A percentile compares a stretch with the other conserved stretches of the same genome.
phyloP scores from a whole-genome alignment of 176 grass and related monocot genomes.

The Phoenix roebelenii region DNA sequence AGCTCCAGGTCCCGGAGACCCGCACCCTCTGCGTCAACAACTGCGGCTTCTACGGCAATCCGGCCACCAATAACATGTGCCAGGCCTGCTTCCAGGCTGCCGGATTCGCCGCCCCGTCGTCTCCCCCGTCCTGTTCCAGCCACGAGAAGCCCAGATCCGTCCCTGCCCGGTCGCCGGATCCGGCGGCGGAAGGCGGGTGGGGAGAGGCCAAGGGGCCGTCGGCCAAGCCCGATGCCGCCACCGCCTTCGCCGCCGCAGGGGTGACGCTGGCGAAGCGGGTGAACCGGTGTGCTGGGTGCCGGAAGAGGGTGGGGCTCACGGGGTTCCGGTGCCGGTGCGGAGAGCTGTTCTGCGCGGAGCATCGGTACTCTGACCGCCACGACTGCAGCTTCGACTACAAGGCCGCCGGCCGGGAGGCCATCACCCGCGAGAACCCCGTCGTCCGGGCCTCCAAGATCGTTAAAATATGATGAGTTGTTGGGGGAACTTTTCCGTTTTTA shows the following conservation, averaged over 20 bases:
- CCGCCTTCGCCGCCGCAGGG: neutral
- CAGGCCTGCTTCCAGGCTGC: constrained; percentile 11
- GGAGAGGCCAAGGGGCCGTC: neutral
- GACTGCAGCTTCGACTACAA: constrained; percentile 25
- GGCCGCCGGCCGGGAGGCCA: constrained; percentile 8
- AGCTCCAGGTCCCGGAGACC: constrained; percentile 2
- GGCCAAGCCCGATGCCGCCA: neutral
- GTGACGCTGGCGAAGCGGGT: neutral
- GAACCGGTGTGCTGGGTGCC: constrained; percentile 13
- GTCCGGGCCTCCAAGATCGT: constrained; percentile 20
- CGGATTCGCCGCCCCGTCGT: neutral
- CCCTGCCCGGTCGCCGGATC: constrained; percentile 1
- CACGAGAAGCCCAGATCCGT: neutral
- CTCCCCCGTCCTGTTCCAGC: neutral
- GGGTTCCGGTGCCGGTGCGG: constrained; percentile 26
- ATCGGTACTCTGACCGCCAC: constrained; percentile 27
- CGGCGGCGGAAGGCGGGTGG: neutral
- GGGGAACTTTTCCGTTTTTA: too few species aligned
- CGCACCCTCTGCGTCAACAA: constrained; percentile 20
- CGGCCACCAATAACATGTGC: constrained; percentile 21
- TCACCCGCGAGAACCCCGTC: constrained; percentile 14
- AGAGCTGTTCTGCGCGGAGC: constrained; percentile 23
- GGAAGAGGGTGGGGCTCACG: constrained; percentile 15
- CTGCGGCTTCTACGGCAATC: constrained; percentile 22
- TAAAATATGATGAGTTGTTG: neutral